A percentile compares a stretch with the other conserved stretches of the same genome.
phyloP scores from a whole-genome alignment of 345 rosid species.

The Populus pruinosa region DNA sequence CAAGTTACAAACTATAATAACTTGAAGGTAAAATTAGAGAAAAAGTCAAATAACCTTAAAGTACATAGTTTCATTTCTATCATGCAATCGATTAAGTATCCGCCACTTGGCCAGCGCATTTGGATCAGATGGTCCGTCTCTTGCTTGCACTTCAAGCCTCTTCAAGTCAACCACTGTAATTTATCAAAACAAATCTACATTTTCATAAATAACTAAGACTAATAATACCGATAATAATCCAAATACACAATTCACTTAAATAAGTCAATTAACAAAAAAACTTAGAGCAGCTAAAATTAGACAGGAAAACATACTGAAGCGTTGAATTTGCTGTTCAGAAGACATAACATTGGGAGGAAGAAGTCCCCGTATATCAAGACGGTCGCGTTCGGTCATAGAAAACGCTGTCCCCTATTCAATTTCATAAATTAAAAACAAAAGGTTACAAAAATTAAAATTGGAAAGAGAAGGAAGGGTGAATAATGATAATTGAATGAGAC shows the following conservation, averaged over 20 bases:
- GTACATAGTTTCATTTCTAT: constrained; percentile 96
- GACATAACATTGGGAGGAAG: constrained; percentile 91
- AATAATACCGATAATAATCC: too few species aligned
- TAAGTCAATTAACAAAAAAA: not conserved
- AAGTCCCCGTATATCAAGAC: constrained; percentile 93
- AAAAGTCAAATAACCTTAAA: constrained; percentile 46
- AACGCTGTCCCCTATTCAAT: constrained; percentile 76
- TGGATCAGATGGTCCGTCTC: constrained; percentile 95
- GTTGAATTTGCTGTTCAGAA: constrained; percentile 80
- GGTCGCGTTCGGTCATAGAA: constrained; percentile 91
- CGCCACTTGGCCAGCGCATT: constrained; percentile 94
- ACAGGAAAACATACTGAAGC: constrained; percentile 60
- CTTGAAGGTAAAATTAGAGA: not conserved
- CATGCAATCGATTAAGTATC: constrained; percentile 89
- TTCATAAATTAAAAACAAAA: not conserved
- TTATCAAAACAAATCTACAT: constrained; percentile 7
- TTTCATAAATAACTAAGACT: not conserved
- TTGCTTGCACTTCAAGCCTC: constrained; percentile 86
- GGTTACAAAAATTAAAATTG: not conserved
- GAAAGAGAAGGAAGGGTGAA: not conserved
- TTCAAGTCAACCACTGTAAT: constrained; percentile 79
- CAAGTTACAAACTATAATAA: not conserved
- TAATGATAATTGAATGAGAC: constrained; percentile 15
- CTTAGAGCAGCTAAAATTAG: not conserved
- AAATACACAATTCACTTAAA: not conserved